Conservation (phyloP, 2,329 filamentous ascomycete genomes). For the Mariannaea sp. region DNA sequence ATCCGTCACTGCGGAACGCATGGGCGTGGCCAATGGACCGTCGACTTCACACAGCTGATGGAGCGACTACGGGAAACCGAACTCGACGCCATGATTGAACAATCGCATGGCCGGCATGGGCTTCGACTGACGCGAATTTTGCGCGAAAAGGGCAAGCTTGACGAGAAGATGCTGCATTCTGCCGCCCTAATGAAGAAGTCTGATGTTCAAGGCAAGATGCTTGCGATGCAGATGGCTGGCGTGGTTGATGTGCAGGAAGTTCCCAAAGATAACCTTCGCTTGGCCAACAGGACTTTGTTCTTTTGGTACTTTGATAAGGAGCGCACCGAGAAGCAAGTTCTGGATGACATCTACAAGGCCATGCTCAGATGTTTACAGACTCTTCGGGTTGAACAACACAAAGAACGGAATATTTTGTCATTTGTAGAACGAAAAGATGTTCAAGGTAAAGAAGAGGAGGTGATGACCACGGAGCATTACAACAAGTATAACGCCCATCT, state of each 20-base stretch:
- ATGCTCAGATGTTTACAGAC: slow-evolving; percentile 87
- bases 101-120: slow-evolving; percentile 75
- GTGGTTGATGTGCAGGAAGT: slow-evolving; percentile 93
- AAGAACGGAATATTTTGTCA: slow-evolving; percentile 72
- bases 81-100: slow-evolving; percentile 79
- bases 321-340: slow-evolving; percentile 68
- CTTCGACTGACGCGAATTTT: slow-evolving; percentile 86
- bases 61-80: slow-evolving; percentile 74
- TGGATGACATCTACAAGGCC: slow-evolving; percentile 85
- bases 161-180: slow-evolving; percentile 85
- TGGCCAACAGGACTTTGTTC: slow-evolving; percentile 83
- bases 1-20: slow-evolving; percentile 67
- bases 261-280: slow-evolving; percentile 81
- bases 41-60: slow-evolving; percentile 79
- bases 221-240: slow-evolving; percentile 82
- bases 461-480: slow-evolving; percentile 75
- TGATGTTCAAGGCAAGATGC: slow-evolving; percentile 83
- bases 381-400: slow-evolving; percentile 74
- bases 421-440: slow-evolving; percentile 88
- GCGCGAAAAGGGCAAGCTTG: slow-evolving; percentile 85
- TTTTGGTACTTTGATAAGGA: slow-evolving; percentile 89
- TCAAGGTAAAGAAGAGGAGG: slow-evolving; percentile 79
- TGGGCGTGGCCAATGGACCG: slow-evolving; percentile 75
- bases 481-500: slow-evolving; percentile 63
- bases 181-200: slow-evolving; percentile 83